A percentile compares a stretch with the other conserved stretches of the same genome.
phyloP scores from a whole-genome alignment of 306 rosid genomes.

The Ziziphus jujuba region DNA sequence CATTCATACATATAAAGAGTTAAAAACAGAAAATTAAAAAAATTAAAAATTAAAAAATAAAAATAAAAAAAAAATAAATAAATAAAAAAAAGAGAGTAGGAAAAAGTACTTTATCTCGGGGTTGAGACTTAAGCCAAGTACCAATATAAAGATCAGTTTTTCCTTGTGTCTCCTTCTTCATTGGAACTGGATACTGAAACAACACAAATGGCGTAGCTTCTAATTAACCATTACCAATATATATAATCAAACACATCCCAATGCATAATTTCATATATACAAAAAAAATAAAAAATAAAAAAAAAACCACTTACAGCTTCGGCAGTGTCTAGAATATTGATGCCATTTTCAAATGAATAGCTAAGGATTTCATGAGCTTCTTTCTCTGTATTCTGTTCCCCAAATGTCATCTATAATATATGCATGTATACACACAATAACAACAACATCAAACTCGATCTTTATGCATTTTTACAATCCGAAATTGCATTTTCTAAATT shows the following conservation, averaged over 20 bases:
- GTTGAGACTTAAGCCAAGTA: constrained; percentile 86
- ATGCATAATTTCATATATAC: neutral
- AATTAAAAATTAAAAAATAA: neutral
- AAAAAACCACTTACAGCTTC: constrained; percentile 80
- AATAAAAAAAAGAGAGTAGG: constrained; percentile 7
- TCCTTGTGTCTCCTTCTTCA: constrained; percentile 85
- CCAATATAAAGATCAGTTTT: constrained; percentile 70
- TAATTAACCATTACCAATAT: neutral
- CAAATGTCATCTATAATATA: constrained; percentile 71
- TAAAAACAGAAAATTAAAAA: no score
- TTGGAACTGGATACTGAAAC: constrained; percentile 84
- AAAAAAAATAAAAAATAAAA: constrained; percentile 1
- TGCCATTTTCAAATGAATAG: constrained; percentile 68
- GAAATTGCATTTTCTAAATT: neutral
- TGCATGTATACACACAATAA: neutral
- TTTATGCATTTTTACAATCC: neutral
- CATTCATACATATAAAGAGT: no score
- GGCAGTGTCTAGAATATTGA: constrained; percentile 74
- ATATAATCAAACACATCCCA: neutral
- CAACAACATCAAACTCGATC: neutral
- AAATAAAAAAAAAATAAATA: no score
- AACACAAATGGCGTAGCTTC: constrained; percentile 17
- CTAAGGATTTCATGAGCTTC: constrained; percentile 77
- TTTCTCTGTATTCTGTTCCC: constrained; percentile 83
- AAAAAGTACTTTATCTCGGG: constrained; percentile 74